phyloP scores from a whole-genome alignment of 257 asterid species.

The Solanum etuberosum region DNA sequence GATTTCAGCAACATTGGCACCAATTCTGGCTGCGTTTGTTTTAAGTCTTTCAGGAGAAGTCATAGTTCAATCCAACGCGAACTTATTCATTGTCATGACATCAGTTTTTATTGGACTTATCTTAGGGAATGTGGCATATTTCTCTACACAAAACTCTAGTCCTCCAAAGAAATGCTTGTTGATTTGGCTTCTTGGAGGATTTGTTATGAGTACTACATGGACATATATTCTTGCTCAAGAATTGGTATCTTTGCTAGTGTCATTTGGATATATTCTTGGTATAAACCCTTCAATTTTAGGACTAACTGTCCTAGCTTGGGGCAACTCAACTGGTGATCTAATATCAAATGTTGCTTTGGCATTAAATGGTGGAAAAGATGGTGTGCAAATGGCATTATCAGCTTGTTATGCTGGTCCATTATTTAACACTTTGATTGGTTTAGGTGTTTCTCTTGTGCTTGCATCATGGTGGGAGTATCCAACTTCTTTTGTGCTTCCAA shows the following conservation, averaged over 20 bases:
- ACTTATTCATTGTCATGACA: slow-evolving; percentile 5
- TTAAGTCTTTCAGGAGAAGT: slow-evolving; percentile 12
- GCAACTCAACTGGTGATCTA: slow-evolving; percentile 70
- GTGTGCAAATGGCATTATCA: slow-evolving; percentile 70
- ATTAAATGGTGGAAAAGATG: slow-evolving; percentile 45
- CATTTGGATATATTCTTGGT: slow-evolving; percentile 49
- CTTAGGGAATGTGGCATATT: slow-evolving; percentile 27
- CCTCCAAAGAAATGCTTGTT: slow-evolving; percentile 49
- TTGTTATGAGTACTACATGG: slow-evolving; percentile 69
- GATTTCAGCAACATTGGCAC: slow-evolving; percentile 36
- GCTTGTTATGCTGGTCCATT: slow-evolving; percentile 84
- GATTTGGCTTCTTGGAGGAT: slow-evolving; percentile 59
- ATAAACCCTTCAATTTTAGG: slow-evolving; percentile 65
- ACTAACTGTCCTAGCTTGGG: slow-evolving; percentile 89
- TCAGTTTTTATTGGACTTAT: slow-evolving; percentile 23
- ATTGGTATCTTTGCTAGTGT: slow-evolving; percentile 42
- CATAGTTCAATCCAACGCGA: background rate
- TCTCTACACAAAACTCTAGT: slow-evolving; percentile 22
- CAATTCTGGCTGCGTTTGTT: slow-evolving; percentile 33
- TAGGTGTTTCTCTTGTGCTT: slow-evolving; percentile 59
- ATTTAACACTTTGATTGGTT: slow-evolving; percentile 60
- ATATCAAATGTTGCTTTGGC: slow-evolving; percentile 64
- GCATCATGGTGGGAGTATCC: slow-evolving; percentile 60
- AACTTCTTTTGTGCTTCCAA: slow-evolving; percentile 23
- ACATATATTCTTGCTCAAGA: slow-evolving; percentile 61